phyloP scores from a whole-genome alignment of 106 monocot species.

The Ottelia alismoides region DNA sequence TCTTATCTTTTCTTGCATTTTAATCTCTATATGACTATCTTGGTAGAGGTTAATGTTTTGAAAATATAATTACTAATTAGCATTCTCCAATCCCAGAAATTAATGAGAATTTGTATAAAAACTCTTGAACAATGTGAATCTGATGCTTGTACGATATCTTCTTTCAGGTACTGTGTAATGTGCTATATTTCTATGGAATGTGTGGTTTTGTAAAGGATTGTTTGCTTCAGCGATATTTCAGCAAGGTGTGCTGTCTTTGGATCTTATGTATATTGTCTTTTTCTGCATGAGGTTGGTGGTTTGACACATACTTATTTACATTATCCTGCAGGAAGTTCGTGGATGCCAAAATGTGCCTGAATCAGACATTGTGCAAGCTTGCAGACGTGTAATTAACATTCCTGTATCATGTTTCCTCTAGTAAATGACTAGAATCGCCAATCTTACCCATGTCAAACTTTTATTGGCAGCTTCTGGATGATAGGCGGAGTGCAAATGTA shows the following conservation, averaged over 20 bases:
- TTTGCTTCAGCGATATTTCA: no score
- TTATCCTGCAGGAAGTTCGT: conserved; percentile 31
- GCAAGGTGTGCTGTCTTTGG: conserved; percentile 41
- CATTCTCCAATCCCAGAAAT: no score
- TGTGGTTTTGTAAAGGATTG: conserved; percentile 48
- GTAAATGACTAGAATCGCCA: neutral
- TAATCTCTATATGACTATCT: no score
- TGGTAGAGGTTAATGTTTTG: no score
- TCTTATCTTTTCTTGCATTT: no score
- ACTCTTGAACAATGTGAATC: no score
- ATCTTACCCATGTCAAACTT: neutral
- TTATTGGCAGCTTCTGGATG: conserved; percentile 35
- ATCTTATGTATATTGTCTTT: neutral
- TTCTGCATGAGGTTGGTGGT: no score
- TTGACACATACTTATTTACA: neutral
- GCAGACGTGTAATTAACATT: conserved; percentile 41
- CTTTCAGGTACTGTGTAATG: conserved; percentile 53
- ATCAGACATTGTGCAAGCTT: conserved; percentile 50
- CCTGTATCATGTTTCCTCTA: neutral
- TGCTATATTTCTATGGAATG: conserved; percentile 70
- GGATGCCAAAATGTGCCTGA: conserved; percentile 31
- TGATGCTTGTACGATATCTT: no score
- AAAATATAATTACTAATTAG: no score
- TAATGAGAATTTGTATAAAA: no score
- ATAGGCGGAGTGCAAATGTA: conserved; percentile 35